Evolutionary conservation across 345 rosid species (phyloP), one percentile per base, ranked within the genome.

Genomic region (Aquilaria malaccensis): DNA sequence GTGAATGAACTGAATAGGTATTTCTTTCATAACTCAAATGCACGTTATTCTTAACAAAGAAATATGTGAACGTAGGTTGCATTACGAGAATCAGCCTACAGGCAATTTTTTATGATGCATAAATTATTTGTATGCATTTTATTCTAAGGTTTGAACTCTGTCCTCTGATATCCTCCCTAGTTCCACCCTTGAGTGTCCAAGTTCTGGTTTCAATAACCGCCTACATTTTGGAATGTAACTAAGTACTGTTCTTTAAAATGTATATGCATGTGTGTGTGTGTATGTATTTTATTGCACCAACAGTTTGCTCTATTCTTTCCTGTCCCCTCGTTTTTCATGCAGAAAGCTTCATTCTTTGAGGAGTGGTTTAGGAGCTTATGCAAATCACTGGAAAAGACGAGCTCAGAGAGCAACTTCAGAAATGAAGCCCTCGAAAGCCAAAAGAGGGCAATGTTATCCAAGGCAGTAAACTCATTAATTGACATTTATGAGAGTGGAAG

Each of bases 281-380:
- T 22, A 22, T 22, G 13, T 15, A 11, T 15, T 52, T 11, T 29
- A 59, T 22, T 59, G 22, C 22, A 59, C 15, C 30, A 9, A n/a
- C 31, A 33, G 15, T 55, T 9, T 59, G 55, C 59, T 55, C 30
- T 33, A n/a, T 30, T 49, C 30, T 65, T 43, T 63, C 31, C 60
- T 41, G 62, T 61, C 59, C 50, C 45, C 45, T 45, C 68, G 45
- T 45, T 62, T 55, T 6, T 60, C 41, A n/a, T 37, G 12, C 33
- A 86, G 94, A 92, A 87, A 83, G 82, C 92, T 15, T 49, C 72
- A 33, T 85, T 83, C 72, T 79, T 93, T 45, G 99, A 87, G 86
- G 92, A 84, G 64, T 93, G 97, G 95, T 83, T 87, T 71, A 89
- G 82, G 81, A 67, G 47, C 71, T 70, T 89, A 58, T 81, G 83